Percentiles rank a stretch among this genome's conserved stretches.
These are phyloP conservation scores for Aspergillus unguis DNA, from an alignment of 2,329 filamentous ascomycete genomes.

Conservation along the genomic window DNA sequence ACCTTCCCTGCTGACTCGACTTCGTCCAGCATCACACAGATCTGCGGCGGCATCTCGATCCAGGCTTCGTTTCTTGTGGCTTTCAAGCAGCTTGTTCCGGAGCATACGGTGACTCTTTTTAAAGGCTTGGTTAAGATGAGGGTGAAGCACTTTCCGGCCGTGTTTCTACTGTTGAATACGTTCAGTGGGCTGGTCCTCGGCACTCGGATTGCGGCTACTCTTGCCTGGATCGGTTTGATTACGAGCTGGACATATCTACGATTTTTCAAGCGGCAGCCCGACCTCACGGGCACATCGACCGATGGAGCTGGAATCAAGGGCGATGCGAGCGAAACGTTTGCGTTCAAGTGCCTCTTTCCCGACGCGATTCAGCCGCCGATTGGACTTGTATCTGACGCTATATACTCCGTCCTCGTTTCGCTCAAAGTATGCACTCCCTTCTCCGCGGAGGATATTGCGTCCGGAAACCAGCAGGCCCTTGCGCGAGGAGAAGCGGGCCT, in stretches of 20 bases:
- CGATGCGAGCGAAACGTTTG: conserved; percentile 93
- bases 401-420: conserved; percentile 73
- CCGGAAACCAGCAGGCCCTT: conserved; percentile 67
- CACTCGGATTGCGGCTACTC: conserved; percentile 73
- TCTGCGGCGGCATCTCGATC: conserved; percentile 83
- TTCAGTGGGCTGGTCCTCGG: conserved; percentile 62
- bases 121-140: conserved; percentile 83
- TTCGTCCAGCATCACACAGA: conserved; percentile 65
- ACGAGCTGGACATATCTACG: conserved; percentile 93
- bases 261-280: conserved; percentile 75
- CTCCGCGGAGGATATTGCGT: conserved; percentile 72
- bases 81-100: conserved; percentile 95
- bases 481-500: conserved; percentile 60
- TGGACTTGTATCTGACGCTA: conserved; percentile 65
- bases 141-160: conserved; percentile 75
- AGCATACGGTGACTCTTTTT: conserved; percentile 94
- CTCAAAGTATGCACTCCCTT: conserved; percentile 81
- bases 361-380: conserved; percentile 75
- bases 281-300: conserved; percentile 53
- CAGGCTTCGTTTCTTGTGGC: conserved; percentile 94
- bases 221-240: conserved; percentile 77
- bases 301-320: conserved; percentile 64
- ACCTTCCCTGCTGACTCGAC: conserved; percentile 24
- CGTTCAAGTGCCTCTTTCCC: conserved; percentile 94
- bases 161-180: conserved; percentile 68